Conservation (phyloP, 163 green algal species). For the Chloroidium sp. region DNA sequence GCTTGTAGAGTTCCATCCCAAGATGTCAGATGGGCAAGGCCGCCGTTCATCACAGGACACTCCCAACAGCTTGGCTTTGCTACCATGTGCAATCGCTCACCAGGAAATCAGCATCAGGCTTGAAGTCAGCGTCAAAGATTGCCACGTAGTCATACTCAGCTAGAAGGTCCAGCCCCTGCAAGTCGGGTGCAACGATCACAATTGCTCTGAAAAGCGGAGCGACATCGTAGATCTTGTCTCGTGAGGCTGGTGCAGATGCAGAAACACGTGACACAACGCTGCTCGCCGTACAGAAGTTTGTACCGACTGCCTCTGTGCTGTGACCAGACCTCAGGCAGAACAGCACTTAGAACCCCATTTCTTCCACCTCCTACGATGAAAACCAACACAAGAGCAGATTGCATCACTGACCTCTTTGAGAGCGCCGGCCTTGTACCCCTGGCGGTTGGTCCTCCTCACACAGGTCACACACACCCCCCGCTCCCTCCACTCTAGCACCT, state of each 20-base stretch:
- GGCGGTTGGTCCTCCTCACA: conserved; percentile 59
- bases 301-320: too few species aligned
- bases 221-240: too few species aligned
- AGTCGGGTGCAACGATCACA: not conserved
- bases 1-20: too few species aligned
- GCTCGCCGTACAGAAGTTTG: too few species aligned
- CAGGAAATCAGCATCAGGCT: conserved; percentile 76
- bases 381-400: too few species aligned
- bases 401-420: conserved; percentile 56
- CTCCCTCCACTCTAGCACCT: conserved; percentile 52
- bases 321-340: too few species aligned
- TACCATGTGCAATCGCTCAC: conserved; percentile 2
- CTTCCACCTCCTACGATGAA: not conserved
- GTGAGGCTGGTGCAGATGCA: too few species aligned
- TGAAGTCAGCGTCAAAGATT: conserved; percentile 93
- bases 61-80: too few species aligned
- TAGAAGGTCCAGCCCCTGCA: conserved; percentile 48
- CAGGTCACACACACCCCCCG: conserved; percentile 60
- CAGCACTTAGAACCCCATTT: not conserved
- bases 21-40: too few species aligned
- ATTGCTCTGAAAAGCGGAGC: too few species aligned
- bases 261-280: too few species aligned
- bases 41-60: too few species aligned
- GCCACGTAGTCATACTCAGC: conserved; percentile 67
- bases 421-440: conserved; percentile 82